Base-by-base conservation (phyloP, 768 basidiomycete species). In the Cytidiella melzeri region DNA sequence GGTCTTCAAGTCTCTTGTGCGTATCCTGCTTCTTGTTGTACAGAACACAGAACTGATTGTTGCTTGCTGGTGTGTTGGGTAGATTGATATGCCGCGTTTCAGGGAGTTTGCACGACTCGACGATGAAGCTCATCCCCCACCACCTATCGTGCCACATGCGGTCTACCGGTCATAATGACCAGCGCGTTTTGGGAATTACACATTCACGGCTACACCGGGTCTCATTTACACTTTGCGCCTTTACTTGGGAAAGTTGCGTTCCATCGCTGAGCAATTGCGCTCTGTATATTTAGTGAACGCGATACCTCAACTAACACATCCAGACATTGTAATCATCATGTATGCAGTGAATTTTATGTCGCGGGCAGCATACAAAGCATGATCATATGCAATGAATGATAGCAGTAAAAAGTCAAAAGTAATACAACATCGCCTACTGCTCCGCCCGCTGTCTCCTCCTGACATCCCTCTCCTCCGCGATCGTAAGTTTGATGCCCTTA, bases 401-500 rank as follows among this genome's bases (percentile, higher is more conserved):
- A 51, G 52, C 48, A 54, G 51, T 48, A 39, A 43, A 50, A 47
- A 48, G 48, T 50, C 43, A 58, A 49, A 49, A 52, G 49, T 55
- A 49, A 43, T 50, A 25, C 50, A 34, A 34, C 9, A 34, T 48
- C 59, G 56, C 69, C 71, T 78, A 81, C 69, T 84, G 72, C 66
- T 86, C 87, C 58, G 83, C 79, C 47, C 81, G 80, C 65, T 73
- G 73, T 75, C 83, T 88, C 76, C 94, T 84, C 78, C 86, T 83
- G 67, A 83, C 76, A 73, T 96, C 94, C 62, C 94, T 80, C 79
- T 97, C 91, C 79, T 94, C 92, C 13, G 94, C 83, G 65, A 98
- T 98, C 54, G 92, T 92, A 61, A 96, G 87, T 71, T 97, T 96
- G 68, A 83, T 87, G 74, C 94, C 95, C 80, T 95, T 95, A 72